A percentile compares a stretch with the other conserved stretches of the same genome.
These are phyloP conservation scores for Chrysochromulina tobinii DNA, from an alignment of 78 protist species.

Conservation along the genomic window DNA sequence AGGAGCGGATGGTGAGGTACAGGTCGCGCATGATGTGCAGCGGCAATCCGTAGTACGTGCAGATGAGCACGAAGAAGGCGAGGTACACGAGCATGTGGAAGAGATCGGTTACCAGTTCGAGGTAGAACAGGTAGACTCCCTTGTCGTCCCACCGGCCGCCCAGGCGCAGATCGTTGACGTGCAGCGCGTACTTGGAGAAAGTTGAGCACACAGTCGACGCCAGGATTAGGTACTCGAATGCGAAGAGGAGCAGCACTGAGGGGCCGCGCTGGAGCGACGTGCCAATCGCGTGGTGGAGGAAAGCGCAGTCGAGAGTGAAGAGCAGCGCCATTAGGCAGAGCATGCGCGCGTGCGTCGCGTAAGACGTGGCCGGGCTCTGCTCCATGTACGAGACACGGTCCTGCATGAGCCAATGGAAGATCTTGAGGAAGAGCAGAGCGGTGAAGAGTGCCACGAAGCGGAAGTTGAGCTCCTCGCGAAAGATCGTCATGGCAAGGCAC, in stretches of 20 bases:
- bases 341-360: conserved; percentile 57
- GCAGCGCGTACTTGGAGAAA: conserved; percentile 34
- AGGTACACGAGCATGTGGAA: conserved; percentile 44
- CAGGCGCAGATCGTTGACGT: conserved; percentile 52
- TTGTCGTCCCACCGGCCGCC: conserved; percentile 82
- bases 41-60: conserved; percentile 75
- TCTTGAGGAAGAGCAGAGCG: conserved; percentile 71
- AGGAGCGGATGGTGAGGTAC: conserved; percentile 57
- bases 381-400: conserved; percentile 42
- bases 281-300: conserved; percentile 42
- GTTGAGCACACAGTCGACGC: neutral
- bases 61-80: conserved; percentile 61
- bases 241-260: conserved; percentile 73
- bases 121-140: conserved; percentile 67
- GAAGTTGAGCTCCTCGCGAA: conserved; percentile 81
- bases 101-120: conserved; percentile 65
- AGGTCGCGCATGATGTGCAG: conserved; percentile 85
- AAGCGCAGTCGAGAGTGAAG: conserved; percentile 35
- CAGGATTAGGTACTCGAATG: conserved; percentile 70
- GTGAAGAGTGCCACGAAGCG: conserved; percentile 65
- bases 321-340: conserved; percentile 38
- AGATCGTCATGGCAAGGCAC: conserved; percentile 85
- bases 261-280: conserved; percentile 53
- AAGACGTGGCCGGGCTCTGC: conserved; percentile 61
- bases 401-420: conserved; percentile 80